Evolutionary conservation across 1,139 yeast species (phyloP).

Genomic region (Citeromyces hawaiiensis): DNA sequence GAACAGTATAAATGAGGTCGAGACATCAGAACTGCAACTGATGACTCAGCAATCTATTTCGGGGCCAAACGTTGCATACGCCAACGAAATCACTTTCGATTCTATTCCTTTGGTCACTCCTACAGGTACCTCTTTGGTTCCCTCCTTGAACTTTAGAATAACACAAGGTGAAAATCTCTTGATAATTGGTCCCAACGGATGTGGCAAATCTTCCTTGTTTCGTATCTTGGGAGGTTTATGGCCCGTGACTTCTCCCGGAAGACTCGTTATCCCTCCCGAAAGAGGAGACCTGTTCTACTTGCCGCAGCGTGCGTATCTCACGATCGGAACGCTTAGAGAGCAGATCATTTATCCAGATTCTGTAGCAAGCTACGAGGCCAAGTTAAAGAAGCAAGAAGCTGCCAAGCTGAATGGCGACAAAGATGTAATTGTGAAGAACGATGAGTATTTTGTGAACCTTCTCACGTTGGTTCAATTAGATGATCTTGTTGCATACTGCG

Average conservation of each 20-base stretch:
- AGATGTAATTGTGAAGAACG: slow-evolving; percentile 26
- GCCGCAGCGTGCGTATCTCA: slow-evolving; percentile 85
- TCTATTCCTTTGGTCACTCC: slow-evolving; percentile 77
- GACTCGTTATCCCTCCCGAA: slow-evolving; percentile 51
- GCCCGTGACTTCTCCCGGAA: slow-evolving; percentile 59
- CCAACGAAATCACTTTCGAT: slow-evolving; percentile 57
- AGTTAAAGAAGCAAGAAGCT: slow-evolving; percentile 12
- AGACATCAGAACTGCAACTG: background rate
- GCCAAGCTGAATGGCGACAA: slow-evolving; percentile 4
- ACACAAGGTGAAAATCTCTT: slow-evolving; percentile 75
- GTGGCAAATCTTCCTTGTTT: slow-evolving; percentile 87
- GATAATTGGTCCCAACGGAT: slow-evolving; percentile 92
- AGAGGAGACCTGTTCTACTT: slow-evolving; percentile 66
- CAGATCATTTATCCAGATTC: slow-evolving; percentile 84
- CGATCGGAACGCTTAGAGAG: slow-evolving; percentile 65
- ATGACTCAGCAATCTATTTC: slow-evolving; percentile 11
- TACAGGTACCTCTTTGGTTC: slow-evolving; percentile 61
- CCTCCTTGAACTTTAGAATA: slow-evolving; percentile 54
- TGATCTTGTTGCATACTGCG: slow-evolving; percentile 25
- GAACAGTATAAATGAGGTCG: slow-evolving; percentile 27
- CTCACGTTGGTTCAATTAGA: slow-evolving; percentile 46
- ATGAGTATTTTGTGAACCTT: slow-evolving; percentile 49
- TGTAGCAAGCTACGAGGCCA: slow-evolving; percentile 36
- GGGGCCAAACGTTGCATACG: slow-evolving; percentile 22
- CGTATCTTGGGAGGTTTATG: slow-evolving; percentile 87